Percentiles rank a stretch among this genome's conserved stretches.
Conservation (phyloP, 2,329 filamentous ascomycete species). For the Colletotrichum sp. region DNA sequence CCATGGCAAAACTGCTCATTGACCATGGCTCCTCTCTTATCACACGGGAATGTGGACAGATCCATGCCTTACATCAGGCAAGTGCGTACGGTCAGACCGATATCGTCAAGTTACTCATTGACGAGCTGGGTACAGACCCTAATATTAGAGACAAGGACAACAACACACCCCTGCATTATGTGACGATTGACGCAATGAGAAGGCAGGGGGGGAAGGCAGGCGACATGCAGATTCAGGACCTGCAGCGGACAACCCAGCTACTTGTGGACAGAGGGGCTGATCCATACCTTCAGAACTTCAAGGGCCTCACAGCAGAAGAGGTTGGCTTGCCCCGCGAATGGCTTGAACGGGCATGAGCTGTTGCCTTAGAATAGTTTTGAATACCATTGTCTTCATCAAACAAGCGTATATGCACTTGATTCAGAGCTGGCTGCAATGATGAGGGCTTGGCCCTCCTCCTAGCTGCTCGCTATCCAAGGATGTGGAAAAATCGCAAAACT, state of each 20-base stretch:
- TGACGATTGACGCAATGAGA: not conserved
- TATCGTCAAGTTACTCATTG: not conserved
- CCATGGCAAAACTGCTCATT: not conserved
- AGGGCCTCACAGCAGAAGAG: not conserved
- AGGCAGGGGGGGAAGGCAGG: not conserved
- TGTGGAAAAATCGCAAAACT: too few relatives aligned
- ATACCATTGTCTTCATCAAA: too few relatives aligned
- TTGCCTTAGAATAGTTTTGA: too few relatives aligned
- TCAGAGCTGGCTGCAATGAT: too few relatives aligned
- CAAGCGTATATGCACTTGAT: too few relatives aligned
- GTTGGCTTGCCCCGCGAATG: fast-evolving
- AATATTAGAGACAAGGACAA: not conserved
- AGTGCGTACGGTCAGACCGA: not conserved
- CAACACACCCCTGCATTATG: not conserved
- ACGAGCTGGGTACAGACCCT: not conserved
- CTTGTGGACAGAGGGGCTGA: not conserved
- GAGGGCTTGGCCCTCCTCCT: too few relatives aligned
- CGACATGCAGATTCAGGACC: not conserved
- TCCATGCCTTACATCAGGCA: not conserved
- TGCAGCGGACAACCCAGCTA: not conserved
- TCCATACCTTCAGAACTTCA: not conserved
- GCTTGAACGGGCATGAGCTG: not conserved
- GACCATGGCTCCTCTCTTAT: not conserved
- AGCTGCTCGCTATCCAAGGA: too few relatives aligned
- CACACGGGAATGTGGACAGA: not conserved